Percentiles rank a stretch among this genome's conserved stretches.
Evolutionary conservation across 805 yeast genomes (phyloP).

Genomic region (Saccharomycopsis sp.): DNA sequence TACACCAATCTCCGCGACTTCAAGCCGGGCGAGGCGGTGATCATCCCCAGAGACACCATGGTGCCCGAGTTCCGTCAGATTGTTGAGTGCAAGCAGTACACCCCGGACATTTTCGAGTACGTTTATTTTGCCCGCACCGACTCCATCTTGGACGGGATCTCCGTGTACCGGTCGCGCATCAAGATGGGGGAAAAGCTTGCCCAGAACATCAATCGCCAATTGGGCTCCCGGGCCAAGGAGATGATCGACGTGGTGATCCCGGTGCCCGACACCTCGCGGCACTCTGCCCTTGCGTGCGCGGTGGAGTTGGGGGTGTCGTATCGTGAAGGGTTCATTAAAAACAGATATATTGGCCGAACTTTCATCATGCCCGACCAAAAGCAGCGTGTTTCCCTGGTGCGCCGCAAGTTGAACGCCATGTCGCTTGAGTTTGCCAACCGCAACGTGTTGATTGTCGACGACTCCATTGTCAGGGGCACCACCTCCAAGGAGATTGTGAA

Average conservation of each 20-base stretch:
- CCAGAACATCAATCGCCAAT: conserved; percentile 42
- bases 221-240: conserved; percentile 37
- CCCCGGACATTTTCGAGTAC: conserved; percentile 95
- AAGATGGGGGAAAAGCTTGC: conserved; percentile 93
- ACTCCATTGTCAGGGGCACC: conserved; percentile 95
- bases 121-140: conserved; percentile 98
- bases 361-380: conserved; percentile 98
- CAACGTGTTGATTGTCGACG: conserved; percentile 86
- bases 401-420: conserved; percentile 95
- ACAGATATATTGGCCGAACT: conserved; percentile 94
- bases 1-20: conserved; percentile 73
- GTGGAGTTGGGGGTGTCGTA: conserved; percentile 72
- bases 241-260: conserved; percentile 92
- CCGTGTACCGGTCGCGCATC: conserved; percentile 86
- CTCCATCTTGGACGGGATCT: conserved; percentile 91
- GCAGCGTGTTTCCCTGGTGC: conserved; percentile 86
- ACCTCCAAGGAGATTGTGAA: conserved; percentile 92
- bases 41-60: conserved; percentile 69
- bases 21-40: conserved; percentile 93
- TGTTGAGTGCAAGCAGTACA: conserved; percentile 63
- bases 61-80: conserved; percentile 81
- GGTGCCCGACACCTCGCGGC: conserved; percentile 97
- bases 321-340: conserved; percentile 95
- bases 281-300: conserved; percentile 88
- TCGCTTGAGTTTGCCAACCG: conserved; percentile 80